Base-by-base conservation (phyloP, 164 flowering plant species). In the Macadamia integrifolia region DNA sequence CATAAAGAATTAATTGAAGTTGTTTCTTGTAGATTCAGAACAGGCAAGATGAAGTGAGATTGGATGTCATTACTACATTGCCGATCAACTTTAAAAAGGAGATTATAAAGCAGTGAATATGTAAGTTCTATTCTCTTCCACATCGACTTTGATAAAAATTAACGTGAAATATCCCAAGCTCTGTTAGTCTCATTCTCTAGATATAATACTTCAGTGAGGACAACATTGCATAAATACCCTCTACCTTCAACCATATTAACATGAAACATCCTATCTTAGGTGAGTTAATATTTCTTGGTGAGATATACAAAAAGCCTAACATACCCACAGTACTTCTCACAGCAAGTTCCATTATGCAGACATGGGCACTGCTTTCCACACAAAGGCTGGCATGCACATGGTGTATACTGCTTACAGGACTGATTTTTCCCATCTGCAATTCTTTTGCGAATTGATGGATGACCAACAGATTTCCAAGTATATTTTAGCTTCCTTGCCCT, bases 321-420 rank as follows among this genome's bases (percentile, higher is more conserved):
- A 52, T 88, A 92, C 99, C 99, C 99, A 70, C 99, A 95, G 69
- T 95, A 95, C 79, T 95, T 95, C 62, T 95, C 99, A 67, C 99
- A 95, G 81, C 97, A 89, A 57, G 94, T 92, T 75, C 94, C 98
- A 79, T 86, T 86, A 50, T 77, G 72, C 32, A 80, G 79, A 77
- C 99, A 95, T 62, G 99, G 71, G 75, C 99, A 95, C 58, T 92
- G 79, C 78, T 95, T 92, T 73, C 97, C 97, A 69, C 99, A 94
- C 81, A 81, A 74, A 17, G 76, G 71, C 72, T 83, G 78, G 77
- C 99, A 94, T 58, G 85, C 86, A 74, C 99, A 95, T 69, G 99
- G 99, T 69, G 86, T 79, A 72, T 90, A 95, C 48, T 88, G 98
- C 78, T 81, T 92, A 71, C 88, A 83, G 4, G 88, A 73, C 71